These are phyloP conservation scores for Neurospora tetraspora DNA, from an alignment of 495 filamentous ascomycete genomes.

Conservation along the genomic window DNA sequence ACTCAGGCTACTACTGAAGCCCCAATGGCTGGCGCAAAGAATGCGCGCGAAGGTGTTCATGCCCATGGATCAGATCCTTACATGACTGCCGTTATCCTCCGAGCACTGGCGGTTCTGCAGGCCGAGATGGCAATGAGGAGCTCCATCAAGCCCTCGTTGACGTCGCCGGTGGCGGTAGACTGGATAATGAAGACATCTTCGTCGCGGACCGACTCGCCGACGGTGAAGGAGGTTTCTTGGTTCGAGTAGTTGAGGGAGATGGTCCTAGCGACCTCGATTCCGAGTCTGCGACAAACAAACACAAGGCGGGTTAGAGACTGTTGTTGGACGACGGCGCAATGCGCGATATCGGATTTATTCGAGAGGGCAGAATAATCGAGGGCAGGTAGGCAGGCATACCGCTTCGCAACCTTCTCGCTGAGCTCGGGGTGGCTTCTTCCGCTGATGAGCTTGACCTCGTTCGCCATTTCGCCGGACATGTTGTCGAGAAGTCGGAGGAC, in stretches of 20 bases:
- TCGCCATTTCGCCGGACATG: slow-evolving; percentile 47
- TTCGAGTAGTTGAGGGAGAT: slow-evolving; percentile 95
- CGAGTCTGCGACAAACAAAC: slow-evolving; percentile 48
- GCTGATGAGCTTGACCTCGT: slow-evolving; percentile 93
- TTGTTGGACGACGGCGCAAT: neutral
- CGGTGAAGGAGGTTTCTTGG: slow-evolving; percentile 93
- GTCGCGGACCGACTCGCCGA: slow-evolving; percentile 92
- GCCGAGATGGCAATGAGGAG: slow-evolving; percentile 98
- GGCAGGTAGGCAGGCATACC: slow-evolving; percentile 43
- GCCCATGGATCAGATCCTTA: slow-evolving; percentile 7
- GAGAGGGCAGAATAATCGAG: neutral
- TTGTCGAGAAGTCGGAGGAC: slow-evolving; percentile 8
- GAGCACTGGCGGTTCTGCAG: slow-evolving; percentile 71
- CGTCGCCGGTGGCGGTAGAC: slow-evolving; percentile 88
- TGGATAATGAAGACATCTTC: slow-evolving; percentile 98
- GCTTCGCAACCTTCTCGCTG: slow-evolving; percentile 79
- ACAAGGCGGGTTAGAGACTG: slow-evolving; percentile 1
- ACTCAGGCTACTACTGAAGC: neutral
- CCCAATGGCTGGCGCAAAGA: neutral
- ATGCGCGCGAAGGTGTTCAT: neutral
- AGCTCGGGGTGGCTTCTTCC: slow-evolving; percentile 92
- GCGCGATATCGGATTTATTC: neutral
- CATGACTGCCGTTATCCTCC: slow-evolving; percentile 29
- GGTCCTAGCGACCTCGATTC: slow-evolving; percentile 92
- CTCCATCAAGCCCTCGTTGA: slow-evolving; percentile 99